Conservation (phyloP, 305 asterid species). For the Nicotiana rustica region DNA sequence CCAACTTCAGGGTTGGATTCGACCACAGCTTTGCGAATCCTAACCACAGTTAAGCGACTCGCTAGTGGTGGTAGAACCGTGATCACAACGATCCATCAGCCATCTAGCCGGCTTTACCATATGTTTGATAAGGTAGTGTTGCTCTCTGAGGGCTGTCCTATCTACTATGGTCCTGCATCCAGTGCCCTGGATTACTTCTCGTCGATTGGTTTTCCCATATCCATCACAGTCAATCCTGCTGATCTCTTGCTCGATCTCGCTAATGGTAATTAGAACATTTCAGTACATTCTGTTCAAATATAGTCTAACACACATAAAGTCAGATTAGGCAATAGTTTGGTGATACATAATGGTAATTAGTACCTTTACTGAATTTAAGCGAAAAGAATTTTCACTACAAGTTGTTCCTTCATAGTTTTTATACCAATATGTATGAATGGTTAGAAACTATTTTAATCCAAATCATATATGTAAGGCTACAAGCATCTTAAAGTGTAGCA, state of each 20-base stretch:
- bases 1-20: slow-evolving; percentile 98
- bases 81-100: slow-evolving; percentile 95
- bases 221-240: slow-evolving; percentile 84
- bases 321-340: too few relatives aligned
- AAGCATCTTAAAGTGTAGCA: not conserved
- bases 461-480: not conserved
- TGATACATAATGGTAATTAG: too few relatives aligned
- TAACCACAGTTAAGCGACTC: slow-evolving; percentile 73
- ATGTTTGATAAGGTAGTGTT: slow-evolving; percentile 90
- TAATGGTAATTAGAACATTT: slow-evolving; percentile 61
- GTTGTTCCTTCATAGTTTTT: not conserved
- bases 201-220: slow-evolving; percentile 75
- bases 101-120: slow-evolving; percentile 88
- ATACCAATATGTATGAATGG: not conserved
- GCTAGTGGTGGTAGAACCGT: slow-evolving; percentile 86
- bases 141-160: slow-evolving; percentile 89
- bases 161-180: slow-evolving; percentile 85
- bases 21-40: slow-evolving; percentile 82
- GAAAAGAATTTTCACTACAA: not conserved
- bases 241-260: slow-evolving; percentile 97
- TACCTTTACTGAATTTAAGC: too few relatives aligned
- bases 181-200: slow-evolving; percentile 91
- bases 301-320: too few relatives aligned
- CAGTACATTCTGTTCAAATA: too few relatives aligned
- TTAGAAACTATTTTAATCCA: not conserved